These are phyloP conservation scores for Rhinocladiella similis DNA, from an alignment of 2,329 filamentous ascomycete species.

Conservation along the genomic window DNA sequence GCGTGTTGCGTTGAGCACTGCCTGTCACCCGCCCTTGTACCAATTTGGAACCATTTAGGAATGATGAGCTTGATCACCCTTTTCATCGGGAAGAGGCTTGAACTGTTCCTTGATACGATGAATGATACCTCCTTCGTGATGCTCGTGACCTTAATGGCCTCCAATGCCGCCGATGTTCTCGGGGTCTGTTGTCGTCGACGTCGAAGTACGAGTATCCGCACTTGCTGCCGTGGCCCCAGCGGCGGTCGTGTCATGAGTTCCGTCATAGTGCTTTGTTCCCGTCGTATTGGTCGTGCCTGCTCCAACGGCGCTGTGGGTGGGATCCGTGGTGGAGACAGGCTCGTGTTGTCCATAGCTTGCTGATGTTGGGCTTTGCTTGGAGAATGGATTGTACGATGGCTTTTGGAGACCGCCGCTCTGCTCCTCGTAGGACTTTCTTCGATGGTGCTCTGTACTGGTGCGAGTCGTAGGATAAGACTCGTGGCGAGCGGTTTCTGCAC, in stretches of 20 bases:
- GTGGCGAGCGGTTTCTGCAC: constrained; percentile 4
- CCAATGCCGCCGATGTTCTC: constrained; percentile 3
- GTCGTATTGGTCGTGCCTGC: no score
- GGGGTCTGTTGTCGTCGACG: background rate
- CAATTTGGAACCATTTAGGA: background rate
- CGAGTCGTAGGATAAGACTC: background rate
- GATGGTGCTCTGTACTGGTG: constrained; percentile 1
- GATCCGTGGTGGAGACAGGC: background rate
- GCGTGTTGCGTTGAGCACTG: no score
- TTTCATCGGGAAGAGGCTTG: constrained; percentile 7
- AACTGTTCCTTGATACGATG: constrained; percentile 1
- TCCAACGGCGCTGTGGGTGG: background rate
- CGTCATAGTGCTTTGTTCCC: background rate
- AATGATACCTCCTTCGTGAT: constrained; percentile 1
- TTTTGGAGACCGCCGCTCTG: constrained; percentile 19
- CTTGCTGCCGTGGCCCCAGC: background rate
- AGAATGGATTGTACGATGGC: constrained; percentile 25
- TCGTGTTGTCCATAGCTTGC: background rate
- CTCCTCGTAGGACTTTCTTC: constrained; percentile 7
- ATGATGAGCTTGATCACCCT: background rate
- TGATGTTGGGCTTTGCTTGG: constrained; percentile 12
- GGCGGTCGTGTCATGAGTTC: background rate
- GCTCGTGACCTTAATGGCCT: background rate
- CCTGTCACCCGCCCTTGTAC: no score
- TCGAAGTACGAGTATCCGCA: background rate